Evolutionary conservation across 2,329 filamentous ascomycete species (phyloP).

Genomic region (Fusarium udum): DNA sequence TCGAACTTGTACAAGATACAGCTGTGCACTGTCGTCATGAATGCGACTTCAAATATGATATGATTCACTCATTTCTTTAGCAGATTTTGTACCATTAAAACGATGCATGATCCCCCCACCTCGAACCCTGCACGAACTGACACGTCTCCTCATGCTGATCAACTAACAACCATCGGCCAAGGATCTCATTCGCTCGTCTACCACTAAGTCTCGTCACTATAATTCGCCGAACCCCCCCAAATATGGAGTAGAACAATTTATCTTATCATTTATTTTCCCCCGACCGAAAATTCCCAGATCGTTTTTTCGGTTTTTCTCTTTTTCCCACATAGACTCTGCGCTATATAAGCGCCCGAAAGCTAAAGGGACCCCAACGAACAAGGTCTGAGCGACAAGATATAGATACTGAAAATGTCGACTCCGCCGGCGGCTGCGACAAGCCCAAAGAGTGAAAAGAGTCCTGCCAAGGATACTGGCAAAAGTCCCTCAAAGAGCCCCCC

Average conservation of each 20-base stretch:
- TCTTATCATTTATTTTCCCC: neutral
- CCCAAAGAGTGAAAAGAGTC: conserved; percentile 2
- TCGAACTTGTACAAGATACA: too few relatives aligned
- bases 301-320: neutral
- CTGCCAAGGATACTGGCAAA: neutral
- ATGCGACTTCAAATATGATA: neutral
- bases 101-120: neutral
- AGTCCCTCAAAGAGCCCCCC: conserved; percentile 11
- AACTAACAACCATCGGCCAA: neutral
- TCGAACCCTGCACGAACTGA: neutral
- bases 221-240: neutral
- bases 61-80: neutral
- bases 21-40: neutral
- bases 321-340: neutral
- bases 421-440: conserved; percentile 11
- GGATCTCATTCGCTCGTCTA: neutral
- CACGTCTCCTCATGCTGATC: neutral
- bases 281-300: neutral
- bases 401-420: conserved; percentile 6
- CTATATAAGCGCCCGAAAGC: neutral
- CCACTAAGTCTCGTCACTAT: neutral
- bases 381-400: neutral
- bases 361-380: neutral
- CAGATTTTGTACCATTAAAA: neutral
- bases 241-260: neutral